These are phyloP conservation scores for Penicillium sp. DNA, from an alignment of 2,329 filamentous ascomycete genomes.

Conservation along the genomic window DNA sequence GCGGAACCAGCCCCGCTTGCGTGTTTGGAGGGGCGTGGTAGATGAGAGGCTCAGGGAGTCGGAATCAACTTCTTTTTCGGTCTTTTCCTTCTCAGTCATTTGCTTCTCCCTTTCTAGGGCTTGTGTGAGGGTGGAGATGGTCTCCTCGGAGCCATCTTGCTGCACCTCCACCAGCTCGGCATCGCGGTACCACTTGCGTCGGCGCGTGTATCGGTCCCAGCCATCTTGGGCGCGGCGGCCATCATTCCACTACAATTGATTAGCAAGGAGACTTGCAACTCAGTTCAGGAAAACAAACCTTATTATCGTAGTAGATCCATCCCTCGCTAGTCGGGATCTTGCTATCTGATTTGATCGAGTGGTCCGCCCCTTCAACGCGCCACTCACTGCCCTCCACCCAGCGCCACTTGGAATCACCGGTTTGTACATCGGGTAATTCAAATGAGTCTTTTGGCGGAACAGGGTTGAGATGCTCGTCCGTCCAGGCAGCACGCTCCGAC, in stretches of 20 bases:
- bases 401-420: constrained; percentile 61
- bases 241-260: constrained; percentile 68
- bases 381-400: constrained; percentile 86
- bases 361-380: constrained; percentile 68
- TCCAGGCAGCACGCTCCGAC: constrained; percentile 88
- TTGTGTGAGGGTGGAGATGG: constrained; percentile 33
- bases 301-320: constrained; percentile 98
- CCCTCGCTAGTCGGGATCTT: constrained; percentile 59
- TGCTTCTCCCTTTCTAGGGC: constrained; percentile 22
- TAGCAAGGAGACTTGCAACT: constrained; percentile 1
- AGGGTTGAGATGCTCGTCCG: constrained; percentile 86
- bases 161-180: constrained; percentile 82
- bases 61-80: constrained; percentile 23
- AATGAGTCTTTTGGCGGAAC: constrained; percentile 71
- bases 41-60: constrained; percentile 28
- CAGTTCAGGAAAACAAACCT: constrained; percentile 52
- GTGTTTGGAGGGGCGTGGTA: constrained; percentile 28
- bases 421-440: constrained; percentile 62
- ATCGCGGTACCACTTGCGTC: constrained; percentile 93
- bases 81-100: constrained; percentile 23
- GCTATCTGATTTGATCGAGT: constrained; percentile 35
- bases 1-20: constrained; percentile 39
- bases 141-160: constrained; percentile 41
- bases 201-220: constrained; percentile 89
- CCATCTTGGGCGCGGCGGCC: constrained; percentile 79